Percentiles rank a stretch among this genome's conserved stretches.
phyloP scores from a whole-genome alignment of 805 yeast genomes.

The Teunomyces lycoperdinae region DNA sequence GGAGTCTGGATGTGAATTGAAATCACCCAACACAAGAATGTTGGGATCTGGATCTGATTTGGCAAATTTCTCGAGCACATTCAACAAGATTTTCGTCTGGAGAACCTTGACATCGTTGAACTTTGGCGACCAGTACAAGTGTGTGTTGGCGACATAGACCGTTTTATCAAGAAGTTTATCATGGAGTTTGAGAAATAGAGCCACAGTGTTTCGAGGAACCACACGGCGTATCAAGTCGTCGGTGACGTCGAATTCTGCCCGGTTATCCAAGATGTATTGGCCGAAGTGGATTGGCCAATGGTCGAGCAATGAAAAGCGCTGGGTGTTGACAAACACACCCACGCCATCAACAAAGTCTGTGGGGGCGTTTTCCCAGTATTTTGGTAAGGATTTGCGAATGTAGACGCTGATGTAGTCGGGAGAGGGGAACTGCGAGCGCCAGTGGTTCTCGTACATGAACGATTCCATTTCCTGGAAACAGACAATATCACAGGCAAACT shows the following conservation, averaged over 20 bases:
- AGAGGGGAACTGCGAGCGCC: constrained; percentile 33
- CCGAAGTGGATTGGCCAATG: constrained; percentile 78
- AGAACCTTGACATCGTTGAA: constrained; percentile 93
- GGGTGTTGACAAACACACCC: constrained; percentile 80
- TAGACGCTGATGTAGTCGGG: constrained; percentile 46
- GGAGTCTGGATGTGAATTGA: constrained; percentile 80
- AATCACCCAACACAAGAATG: constrained; percentile 90
- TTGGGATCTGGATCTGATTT: constrained; percentile 47
- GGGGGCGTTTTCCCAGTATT: constrained; percentile 44
- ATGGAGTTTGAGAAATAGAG: constrained; percentile 70
- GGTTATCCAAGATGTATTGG: constrained; percentile 73
- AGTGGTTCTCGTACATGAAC: constrained; percentile 35
- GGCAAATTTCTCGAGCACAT: constrained; percentile 71
- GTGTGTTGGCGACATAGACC: constrained; percentile 81
- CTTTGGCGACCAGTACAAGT: constrained; percentile 98
- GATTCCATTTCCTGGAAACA: constrained; percentile 56
- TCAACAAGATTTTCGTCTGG: constrained; percentile 88
- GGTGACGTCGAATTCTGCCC: constrained; percentile 84
- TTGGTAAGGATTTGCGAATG: constrained; percentile 49
- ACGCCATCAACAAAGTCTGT: constrained; percentile 96
- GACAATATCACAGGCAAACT: constrained; percentile 55
- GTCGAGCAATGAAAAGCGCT: constrained; percentile 59
- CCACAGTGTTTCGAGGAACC: constrained; percentile 93
- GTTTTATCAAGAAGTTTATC: constrained; percentile 69
- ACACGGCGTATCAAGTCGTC: constrained; percentile 94